These are phyloP conservation scores for Blepharisma japonicum DNA, from an alignment of 73 alveolate genomes.

Conservation along the genomic window DNA sequence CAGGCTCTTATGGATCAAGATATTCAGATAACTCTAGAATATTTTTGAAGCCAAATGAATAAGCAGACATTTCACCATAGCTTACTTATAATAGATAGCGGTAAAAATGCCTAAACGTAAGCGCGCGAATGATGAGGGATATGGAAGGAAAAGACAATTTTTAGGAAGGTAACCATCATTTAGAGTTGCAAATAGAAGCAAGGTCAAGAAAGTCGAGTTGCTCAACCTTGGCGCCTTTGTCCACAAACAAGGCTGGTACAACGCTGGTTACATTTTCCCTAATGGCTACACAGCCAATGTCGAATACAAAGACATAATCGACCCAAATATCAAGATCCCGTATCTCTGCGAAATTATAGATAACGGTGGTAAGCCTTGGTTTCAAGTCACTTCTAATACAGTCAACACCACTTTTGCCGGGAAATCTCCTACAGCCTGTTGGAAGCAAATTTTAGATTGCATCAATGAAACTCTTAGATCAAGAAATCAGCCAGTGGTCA, in stretches of 20 bases:
- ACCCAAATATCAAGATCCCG: not conserved
- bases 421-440: slow-evolving; percentile 13
- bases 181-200: not conserved
- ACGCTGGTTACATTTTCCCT: slow-evolving; percentile 11
- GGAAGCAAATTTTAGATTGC: slow-evolving; percentile 10
- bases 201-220: not conserved
- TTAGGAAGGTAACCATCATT: slow-evolving; percentile 9
- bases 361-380: not conserved
- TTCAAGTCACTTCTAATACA: not conserved
- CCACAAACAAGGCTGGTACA: not conserved
- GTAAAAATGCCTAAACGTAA: slow-evolving; percentile 10
- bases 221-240: not conserved
- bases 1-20: too few species aligned
- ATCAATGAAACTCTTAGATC: not conserved
- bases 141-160: not conserved
- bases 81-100: not conserved
- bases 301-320: slow-evolving; percentile 5
- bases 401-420: slow-evolving; percentile 16
- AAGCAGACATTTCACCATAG: too few species aligned
- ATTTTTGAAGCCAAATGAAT: too few species aligned
- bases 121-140: not conserved
- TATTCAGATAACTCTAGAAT: too few species aligned
- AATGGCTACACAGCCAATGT: not conserved
- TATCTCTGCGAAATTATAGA: slow-evolving; percentile 3
- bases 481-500: not conserved